A percentile compares a stretch with the other conserved stretches of the same genome.
These are phyloP conservation scores for Fusarium agapanthi DNA, from an alignment of 2,329 filamentous ascomycete species.

Conservation along the genomic window DNA sequence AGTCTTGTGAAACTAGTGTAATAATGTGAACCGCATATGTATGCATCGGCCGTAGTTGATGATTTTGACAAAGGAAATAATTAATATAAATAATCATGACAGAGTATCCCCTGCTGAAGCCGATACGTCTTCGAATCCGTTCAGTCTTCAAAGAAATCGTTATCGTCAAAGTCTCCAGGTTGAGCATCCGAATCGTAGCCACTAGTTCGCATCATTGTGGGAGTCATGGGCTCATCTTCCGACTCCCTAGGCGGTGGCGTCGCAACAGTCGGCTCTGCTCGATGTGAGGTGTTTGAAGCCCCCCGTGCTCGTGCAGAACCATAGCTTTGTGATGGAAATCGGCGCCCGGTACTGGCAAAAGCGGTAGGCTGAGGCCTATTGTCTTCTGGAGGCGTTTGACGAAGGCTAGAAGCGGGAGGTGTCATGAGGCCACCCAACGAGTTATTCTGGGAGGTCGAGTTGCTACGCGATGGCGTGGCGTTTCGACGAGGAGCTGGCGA, in stretches of 20 bases:
- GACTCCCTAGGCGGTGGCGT: slow-evolving; percentile 52
- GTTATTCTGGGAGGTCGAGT: slow-evolving; percentile 60
- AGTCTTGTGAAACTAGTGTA: slow-evolving; percentile 44
- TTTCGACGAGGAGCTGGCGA: slow-evolving; percentile 53
- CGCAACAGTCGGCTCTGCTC: slow-evolving; percentile 25
- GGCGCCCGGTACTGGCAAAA: slow-evolving; percentile 67
- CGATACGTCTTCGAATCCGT: background rate
- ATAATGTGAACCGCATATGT: slow-evolving; percentile 38
- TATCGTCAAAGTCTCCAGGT: slow-evolving; percentile 66
- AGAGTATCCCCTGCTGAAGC: slow-evolving; percentile 2
- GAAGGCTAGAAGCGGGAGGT: slow-evolving; percentile 80
- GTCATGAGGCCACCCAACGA: slow-evolving; percentile 86
- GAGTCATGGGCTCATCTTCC: slow-evolving; percentile 61
- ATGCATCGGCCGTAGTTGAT: slow-evolving; percentile 39
- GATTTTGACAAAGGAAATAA: slow-evolving; percentile 43
- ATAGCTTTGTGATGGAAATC: slow-evolving; percentile 59
- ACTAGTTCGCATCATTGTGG: slow-evolving; percentile 67
- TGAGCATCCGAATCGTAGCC: slow-evolving; percentile 70
- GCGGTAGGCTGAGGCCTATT: slow-evolving; percentile 64
- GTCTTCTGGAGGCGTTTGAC: slow-evolving; percentile 63
- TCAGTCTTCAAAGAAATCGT: slow-evolving; percentile 64
- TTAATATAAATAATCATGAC: slow-evolving; percentile 15
- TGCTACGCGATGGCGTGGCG: slow-evolving; percentile 69
- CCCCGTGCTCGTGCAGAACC: slow-evolving; percentile 37
- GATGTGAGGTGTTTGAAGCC: slow-evolving; percentile 45